Percentiles rank a stretch among this genome's conserved stretches.
These are phyloP conservation scores for Solanum sejunctum DNA, from an alignment of 257 asterid species.

Conservation along the genomic window DNA sequence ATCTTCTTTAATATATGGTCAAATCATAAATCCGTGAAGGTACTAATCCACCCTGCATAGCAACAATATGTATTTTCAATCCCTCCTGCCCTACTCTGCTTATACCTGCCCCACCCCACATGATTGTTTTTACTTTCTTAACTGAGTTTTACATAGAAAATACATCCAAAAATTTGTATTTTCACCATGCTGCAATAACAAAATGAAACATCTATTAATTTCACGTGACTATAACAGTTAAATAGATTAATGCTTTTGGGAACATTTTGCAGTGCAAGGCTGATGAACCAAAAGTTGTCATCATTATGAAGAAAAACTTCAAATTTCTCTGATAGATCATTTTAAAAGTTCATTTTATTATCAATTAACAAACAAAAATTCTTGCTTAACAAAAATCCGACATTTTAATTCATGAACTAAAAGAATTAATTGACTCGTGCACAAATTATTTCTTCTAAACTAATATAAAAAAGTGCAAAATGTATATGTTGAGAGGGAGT, in stretches of 20 bases:
- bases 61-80: neutral
- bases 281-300: neutral
- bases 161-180: neutral
- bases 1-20: neutral
- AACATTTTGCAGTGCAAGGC: neutral
- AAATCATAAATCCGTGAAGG: neutral
- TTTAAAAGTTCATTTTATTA: neutral
- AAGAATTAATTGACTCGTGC: neutral
- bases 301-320: neutral
- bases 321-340: neutral
- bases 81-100: neutral
- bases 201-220: neutral
- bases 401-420: neutral
- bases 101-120: neutral
- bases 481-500: neutral
- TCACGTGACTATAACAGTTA: neutral
- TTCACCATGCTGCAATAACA: slow-evolving; percentile 12
- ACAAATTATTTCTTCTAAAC: neutral
- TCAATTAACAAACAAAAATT: neutral
- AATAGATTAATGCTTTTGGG: neutral
- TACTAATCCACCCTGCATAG: no score
- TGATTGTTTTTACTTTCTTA: neutral
- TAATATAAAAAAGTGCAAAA: neutral
- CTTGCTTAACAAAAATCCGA: neutral
- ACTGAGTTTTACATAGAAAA: neutral